Conservation (phyloP, 805 yeast species). For the Myxozyma nipponensis region DNA sequence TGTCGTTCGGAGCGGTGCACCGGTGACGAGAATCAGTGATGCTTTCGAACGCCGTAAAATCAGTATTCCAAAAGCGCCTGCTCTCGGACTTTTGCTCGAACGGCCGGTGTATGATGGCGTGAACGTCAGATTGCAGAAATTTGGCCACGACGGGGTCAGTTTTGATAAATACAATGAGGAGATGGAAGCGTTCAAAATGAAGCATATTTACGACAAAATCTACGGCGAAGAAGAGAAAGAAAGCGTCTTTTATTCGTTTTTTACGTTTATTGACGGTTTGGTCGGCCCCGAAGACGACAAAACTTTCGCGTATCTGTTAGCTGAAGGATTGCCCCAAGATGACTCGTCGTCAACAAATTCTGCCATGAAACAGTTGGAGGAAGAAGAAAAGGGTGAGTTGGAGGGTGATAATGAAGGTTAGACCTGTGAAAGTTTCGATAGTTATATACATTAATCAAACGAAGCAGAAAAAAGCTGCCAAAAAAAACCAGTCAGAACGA, state of each 20-base stretch:
- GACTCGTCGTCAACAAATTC: slow-evolving; percentile 16
- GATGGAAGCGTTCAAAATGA: slow-evolving; percentile 83
- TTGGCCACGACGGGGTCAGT: slow-evolving; percentile 73
- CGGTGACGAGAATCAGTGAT: slow-evolving; percentile 66
- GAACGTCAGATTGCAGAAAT: slow-evolving; percentile 60
- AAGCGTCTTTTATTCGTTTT: slow-evolving; percentile 76
- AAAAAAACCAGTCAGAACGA: too few relatives aligned
- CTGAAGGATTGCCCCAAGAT: slow-evolving; percentile 33
- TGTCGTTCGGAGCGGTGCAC: slow-evolving; percentile 81
- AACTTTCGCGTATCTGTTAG: slow-evolving; percentile 53
- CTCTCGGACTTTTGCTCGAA: slow-evolving; percentile 84
- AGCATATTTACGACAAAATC: slow-evolving; percentile 85
- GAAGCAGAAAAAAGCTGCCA: too few relatives aligned
- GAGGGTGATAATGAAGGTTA: slow-evolving; percentile 36
- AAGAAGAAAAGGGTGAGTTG: slow-evolving; percentile 38
- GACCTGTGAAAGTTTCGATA: too few relatives aligned
- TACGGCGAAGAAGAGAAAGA: slow-evolving; percentile 86
- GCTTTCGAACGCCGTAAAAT: slow-evolving; percentile 72
- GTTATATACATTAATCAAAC: too few relatives aligned
- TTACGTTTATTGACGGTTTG: slow-evolving; percentile 74
- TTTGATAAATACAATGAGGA: slow-evolving; percentile 62
- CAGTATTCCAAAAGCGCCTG: slow-evolving; percentile 96
- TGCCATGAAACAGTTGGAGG: slow-evolving; percentile 35
- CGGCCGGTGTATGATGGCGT: slow-evolving; percentile 87
- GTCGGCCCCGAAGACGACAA: slow-evolving; percentile 43